Conservation (phyloP, 1,139 yeast species). For the Geotrichum bryndzae region DNA sequence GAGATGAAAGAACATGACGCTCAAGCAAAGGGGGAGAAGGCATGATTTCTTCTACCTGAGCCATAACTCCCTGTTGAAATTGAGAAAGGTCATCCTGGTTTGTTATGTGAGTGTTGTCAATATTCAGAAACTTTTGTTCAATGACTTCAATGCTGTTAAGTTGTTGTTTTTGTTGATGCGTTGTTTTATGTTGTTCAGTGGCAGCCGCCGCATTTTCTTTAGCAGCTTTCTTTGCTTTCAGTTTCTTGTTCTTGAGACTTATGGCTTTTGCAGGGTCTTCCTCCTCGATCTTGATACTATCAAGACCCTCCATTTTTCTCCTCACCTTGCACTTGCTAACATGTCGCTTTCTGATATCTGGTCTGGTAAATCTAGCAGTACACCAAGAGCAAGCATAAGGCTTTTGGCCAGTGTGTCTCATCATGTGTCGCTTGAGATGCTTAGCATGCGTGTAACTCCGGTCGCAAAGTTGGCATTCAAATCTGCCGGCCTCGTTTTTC, state of each 20-base stretch:
- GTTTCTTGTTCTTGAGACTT: conserved; percentile 8
- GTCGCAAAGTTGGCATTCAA: conserved; percentile 29
- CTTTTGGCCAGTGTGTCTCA: conserved; percentile 32
- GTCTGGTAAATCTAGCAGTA: conserved; percentile 27
- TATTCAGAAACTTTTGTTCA: background rate
- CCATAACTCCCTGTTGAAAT: background rate
- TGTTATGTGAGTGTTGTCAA: background rate
- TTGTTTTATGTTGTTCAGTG: background rate
- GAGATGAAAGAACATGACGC: background rate
- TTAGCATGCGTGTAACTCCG: conserved; percentile 32
- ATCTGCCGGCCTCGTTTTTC: conserved; percentile 27
- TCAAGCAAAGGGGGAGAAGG: background rate
- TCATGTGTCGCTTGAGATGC: conserved; percentile 33
- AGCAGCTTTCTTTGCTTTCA: conserved; percentile 8
- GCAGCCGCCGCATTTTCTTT: background rate
- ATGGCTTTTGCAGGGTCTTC: conserved; percentile 17
- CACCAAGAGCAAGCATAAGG: conserved; percentile 31
- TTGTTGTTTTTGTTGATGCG: background rate
- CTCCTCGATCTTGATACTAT: conserved; percentile 15
- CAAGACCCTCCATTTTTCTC: conserved; percentile 13
- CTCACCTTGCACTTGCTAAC: conserved; percentile 23
- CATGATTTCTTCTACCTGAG: background rate
- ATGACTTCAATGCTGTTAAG: background rate
- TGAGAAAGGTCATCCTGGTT: background rate
- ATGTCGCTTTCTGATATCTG: conserved; percentile 31